Base-by-base conservation (phyloP, 78 protist species). In the Dictyostelium brefeldianum region DNA sequence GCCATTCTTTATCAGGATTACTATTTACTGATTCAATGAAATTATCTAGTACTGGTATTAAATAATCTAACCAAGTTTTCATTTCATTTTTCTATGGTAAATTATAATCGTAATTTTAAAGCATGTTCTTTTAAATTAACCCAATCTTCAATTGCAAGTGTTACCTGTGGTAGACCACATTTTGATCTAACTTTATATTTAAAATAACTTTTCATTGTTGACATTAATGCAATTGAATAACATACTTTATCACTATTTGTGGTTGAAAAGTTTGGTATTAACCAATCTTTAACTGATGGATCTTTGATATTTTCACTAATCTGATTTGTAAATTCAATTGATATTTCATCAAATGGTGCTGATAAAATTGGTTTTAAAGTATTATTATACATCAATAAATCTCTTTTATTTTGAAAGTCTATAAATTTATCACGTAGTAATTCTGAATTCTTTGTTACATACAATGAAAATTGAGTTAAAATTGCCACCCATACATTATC, bases 181-280 rank as follows among this genome's bases (percentile, higher is more conserved):
- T 36, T 36, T 36, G 43, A 3, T 36, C 2, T 1, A 1, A 36
- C 2, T 36, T 1, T 36, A 36, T 3, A 36, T 36, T 1, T 36
- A 36, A 36, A 36, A 36, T 36, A 36, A 36, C 43, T 36, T 36
- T 36, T 36, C 43, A 36, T 36, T 36, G 43, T 36, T 36, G 43
- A 36, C 43, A 36, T 36, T 36, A 36, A 36, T 36, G 43, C 43
- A 36, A 36, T 36, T 36, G 43, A 36, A 36, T 36, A 36, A 36
- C 43, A 36, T 36, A 36, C 43, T 36, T 36, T 36, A 36, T 36
- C 43, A 36, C 1, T 36, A 36, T 36, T 36, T 36, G 92, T 70
- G 3, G 92, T 87, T 11, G 92, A 18, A 65, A 87, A 87, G 22
- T 48, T 75, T 87, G 92, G 83, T 15, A 87, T 50, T 14, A 89